Conservation (phyloP, 805 yeast genomes). For the Ogataea wickerhamii region DNA sequence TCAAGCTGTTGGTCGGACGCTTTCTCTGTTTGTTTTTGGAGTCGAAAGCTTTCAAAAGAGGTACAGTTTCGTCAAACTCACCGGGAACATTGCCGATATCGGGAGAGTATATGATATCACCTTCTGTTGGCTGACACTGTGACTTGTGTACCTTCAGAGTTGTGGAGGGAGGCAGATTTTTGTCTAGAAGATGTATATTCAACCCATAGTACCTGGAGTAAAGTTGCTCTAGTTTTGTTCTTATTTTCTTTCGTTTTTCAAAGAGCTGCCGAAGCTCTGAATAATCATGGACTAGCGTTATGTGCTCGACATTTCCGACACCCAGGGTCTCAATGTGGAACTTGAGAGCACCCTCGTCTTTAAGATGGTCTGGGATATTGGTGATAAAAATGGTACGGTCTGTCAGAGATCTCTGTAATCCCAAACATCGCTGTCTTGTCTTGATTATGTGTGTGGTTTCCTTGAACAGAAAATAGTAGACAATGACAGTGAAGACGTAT, state of each 20-base stretch:
- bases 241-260: conserved; percentile 30
- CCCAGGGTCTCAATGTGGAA: conserved; percentile 52
- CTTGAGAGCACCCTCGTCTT: conserved; percentile 41
- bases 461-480: conserved; percentile 41
- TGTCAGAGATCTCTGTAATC: conserved; percentile 56
- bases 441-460: conserved; percentile 48
- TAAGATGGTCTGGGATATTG: conserved; percentile 48
- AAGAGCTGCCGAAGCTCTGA: conserved; percentile 39
- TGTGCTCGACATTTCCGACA: conserved; percentile 51
- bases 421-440: conserved; percentile 54
- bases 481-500: conserved; percentile 47
- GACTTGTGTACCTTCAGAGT: conserved; percentile 31
- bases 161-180: conserved; percentile 24
- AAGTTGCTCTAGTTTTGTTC: conserved; percentile 37
- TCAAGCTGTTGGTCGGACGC: conserved; percentile 23
- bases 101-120: conserved; percentile 14
- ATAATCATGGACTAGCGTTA: conserved; percentile 43
- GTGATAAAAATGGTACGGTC: conserved; percentile 56
- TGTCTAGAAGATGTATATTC: conserved; percentile 33
- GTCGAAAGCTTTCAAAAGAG: conserved; percentile 20
- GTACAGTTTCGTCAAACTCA: conserved; percentile 14
- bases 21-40: conserved; percentile 12
- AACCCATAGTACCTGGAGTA: conserved; percentile 43
- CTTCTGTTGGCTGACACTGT: conserved; percentile 10
- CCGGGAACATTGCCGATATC: conserved; percentile 5